These are phyloP conservation scores for Pichia sporocuriosa DNA, from an alignment of 805 yeast genomes.

Conservation along the genomic window DNA sequence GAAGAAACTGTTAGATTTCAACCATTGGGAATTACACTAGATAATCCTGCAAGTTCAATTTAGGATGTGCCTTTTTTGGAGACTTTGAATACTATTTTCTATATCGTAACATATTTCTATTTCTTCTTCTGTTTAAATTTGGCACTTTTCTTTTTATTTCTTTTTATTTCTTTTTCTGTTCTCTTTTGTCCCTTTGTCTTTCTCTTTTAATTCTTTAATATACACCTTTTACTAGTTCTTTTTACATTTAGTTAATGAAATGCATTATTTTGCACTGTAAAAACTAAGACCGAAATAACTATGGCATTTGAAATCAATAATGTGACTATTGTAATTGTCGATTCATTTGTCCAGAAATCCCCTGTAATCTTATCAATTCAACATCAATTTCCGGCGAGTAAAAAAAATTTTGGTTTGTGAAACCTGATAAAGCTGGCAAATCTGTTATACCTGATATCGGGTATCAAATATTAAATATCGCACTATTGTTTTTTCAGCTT, in stretches of 20 bases:
- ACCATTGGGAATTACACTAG: constrained; percentile 16
- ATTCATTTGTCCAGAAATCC: no score
- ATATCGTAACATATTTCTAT: background rate
- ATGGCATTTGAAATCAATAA: no score
- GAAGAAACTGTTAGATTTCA: constrained; percentile 13
- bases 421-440: no score
- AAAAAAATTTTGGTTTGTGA: no score
- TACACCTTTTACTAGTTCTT: background rate
- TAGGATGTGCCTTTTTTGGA: background rate
- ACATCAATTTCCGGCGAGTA: no score
- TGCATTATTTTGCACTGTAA: no score
- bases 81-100: background rate
- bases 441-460: background rate
- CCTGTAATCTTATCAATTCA: no score
- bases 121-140: background rate
- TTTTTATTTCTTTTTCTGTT: background rate
- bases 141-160: background rate
- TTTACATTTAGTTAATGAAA: no score
- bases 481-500: background rate
- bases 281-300: no score
- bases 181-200: background rate
- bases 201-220: background rate
- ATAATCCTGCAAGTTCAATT: background rate
- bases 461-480: background rate
- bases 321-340: no score